A percentile compares a stretch with the other conserved stretches of the same genome.
These are phyloP conservation scores for Geotrichum klebahnii DNA, from an alignment of 1,139 yeast species.

Conservation along the genomic window DNA sequence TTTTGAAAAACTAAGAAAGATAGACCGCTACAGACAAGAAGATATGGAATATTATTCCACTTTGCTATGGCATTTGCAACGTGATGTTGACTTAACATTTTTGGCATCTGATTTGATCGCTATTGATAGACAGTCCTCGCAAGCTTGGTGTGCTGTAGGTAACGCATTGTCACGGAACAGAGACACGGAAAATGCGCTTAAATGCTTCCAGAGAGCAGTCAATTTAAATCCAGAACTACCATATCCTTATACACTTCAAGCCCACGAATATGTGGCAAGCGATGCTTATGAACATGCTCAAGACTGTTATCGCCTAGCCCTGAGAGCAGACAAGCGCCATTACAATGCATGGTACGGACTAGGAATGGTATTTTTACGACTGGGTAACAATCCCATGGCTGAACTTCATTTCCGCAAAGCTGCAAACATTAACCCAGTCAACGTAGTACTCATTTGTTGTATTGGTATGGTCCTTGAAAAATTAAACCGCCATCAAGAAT, in stretches of 20 bases:
- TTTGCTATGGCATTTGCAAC: constrained; percentile 85
- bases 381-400: constrained; percentile 81
- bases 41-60: constrained; percentile 94
- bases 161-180: constrained; percentile 77
- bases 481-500: constrained; percentile 61
- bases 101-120: constrained; percentile 79
- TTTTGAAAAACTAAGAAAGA: constrained; percentile 57
- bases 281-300: constrained; percentile 91
- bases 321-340: constrained; percentile 73
- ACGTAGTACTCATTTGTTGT: constrained; percentile 85
- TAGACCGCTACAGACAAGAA: constrained; percentile 75
- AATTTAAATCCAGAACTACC: constrained; percentile 50
- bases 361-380: constrained; percentile 87
- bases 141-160: constrained; percentile 91
- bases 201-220: constrained; percentile 78
- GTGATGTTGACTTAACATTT: constrained; percentile 72
- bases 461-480: constrained; percentile 92
- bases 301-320: constrained; percentile 74
- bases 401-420: constrained; percentile 87
- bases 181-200: constrained; percentile 87
- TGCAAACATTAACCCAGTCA: constrained; percentile 80
- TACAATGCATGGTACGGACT: constrained; percentile 95
- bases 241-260: constrained; percentile 88
- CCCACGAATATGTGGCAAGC: constrained; percentile 83
- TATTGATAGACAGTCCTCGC: constrained; percentile 60